Evolutionary conservation across 2,329 filamentous ascomycete species (phyloP).

Genomic region (Sordariomycetes sp.): DNA sequence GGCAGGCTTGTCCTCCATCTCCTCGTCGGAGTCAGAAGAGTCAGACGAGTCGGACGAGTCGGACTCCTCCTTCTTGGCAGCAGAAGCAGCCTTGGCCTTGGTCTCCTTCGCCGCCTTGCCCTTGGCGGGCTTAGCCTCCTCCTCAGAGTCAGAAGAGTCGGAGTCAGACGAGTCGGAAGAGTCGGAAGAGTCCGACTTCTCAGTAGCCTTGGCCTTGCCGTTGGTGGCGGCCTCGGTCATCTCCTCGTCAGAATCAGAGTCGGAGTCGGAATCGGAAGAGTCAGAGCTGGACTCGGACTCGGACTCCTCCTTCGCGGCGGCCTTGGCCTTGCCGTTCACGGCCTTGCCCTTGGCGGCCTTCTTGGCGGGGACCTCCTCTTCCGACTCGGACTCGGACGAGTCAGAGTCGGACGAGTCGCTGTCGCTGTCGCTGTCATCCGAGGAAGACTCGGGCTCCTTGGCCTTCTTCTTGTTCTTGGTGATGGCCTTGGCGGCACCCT

Average conservation of each 20-base stretch:
- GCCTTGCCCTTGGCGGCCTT: slow-evolving; percentile 22
- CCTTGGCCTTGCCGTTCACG: slow-evolving; percentile 15
- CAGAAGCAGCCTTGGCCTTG: slow-evolving; percentile 1
- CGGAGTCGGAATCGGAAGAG: slow-evolving; percentile 19
- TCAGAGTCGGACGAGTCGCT: slow-evolving; percentile 21
- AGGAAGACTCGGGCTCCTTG: slow-evolving; percentile 23
- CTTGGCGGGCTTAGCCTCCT: slow-evolving; percentile 9
- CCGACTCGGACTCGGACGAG: slow-evolving; percentile 9
- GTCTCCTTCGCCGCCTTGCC: not conserved
- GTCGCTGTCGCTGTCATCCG: slow-evolving; percentile 18
- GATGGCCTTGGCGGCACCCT: slow-evolving; percentile 40
- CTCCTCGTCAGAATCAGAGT: slow-evolving; percentile 23
- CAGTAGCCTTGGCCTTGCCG: slow-evolving; percentile 8
- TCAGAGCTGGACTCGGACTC: slow-evolving; percentile 19
- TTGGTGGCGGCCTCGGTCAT: slow-evolving; percentile 5
- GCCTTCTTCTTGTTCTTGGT: slow-evolving; percentile 26
- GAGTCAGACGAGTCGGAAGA: slow-evolving; percentile 18
- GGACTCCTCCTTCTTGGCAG: slow-evolving; percentile 13
- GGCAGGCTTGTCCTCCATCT: slow-evolving; percentile 14
- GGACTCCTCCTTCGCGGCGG: slow-evolving; percentile 13
- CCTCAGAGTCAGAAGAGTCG: not conserved
- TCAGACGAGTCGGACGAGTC: slow-evolving; percentile 18
- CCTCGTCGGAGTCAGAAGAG: slow-evolving; percentile 15
- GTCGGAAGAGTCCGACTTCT: slow-evolving; percentile 16
- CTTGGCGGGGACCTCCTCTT: slow-evolving; percentile 15